These are phyloP conservation scores for Eucalyptus sp. DNA, from an alignment of 345 rosid species.

Conservation along the genomic window DNA sequence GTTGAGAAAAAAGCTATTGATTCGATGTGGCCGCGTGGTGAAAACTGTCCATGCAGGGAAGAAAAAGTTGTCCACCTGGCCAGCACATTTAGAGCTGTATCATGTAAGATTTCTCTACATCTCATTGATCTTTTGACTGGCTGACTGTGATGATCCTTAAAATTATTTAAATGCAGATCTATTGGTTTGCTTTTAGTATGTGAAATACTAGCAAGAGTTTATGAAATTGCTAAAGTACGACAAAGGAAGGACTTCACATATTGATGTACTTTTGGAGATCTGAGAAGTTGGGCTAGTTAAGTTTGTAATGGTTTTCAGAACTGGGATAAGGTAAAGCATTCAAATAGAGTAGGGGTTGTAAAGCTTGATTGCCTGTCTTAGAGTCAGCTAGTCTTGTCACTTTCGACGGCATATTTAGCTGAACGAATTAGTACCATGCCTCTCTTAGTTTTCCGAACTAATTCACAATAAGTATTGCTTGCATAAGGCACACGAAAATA, in stretches of 20 bases:
- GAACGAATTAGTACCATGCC: background rate
- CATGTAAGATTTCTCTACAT: slow-evolving; percentile 43
- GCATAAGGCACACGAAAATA: background rate
- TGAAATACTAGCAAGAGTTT: background rate
- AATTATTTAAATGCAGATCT: background rate
- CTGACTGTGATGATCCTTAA: background rate
- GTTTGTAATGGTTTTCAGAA: background rate
- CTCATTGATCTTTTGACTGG: background rate
- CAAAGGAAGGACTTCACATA: background rate
- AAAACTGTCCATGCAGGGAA: slow-evolving; percentile 97
- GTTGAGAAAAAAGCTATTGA: slow-evolving; percentile 69
- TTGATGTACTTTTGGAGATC: background rate
- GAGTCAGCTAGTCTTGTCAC: background rate
- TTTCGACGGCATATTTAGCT: background rate
- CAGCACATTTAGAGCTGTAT: slow-evolving; percentile 89
- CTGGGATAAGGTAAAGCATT: background rate
- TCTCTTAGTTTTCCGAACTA: background rate
- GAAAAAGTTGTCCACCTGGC: slow-evolving; percentile 97
- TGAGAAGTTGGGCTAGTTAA: background rate
- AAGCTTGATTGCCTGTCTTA: background rate
- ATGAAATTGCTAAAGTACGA: background rate
- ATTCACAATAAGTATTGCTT: background rate
- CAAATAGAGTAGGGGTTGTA: background rate
- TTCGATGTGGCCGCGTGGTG: slow-evolving; percentile 93
- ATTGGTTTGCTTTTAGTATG: background rate